These are phyloP conservation scores for Cryptosporidium bovis DNA, from an alignment of 169 alveolate genomes.

Conservation along the genomic window DNA sequence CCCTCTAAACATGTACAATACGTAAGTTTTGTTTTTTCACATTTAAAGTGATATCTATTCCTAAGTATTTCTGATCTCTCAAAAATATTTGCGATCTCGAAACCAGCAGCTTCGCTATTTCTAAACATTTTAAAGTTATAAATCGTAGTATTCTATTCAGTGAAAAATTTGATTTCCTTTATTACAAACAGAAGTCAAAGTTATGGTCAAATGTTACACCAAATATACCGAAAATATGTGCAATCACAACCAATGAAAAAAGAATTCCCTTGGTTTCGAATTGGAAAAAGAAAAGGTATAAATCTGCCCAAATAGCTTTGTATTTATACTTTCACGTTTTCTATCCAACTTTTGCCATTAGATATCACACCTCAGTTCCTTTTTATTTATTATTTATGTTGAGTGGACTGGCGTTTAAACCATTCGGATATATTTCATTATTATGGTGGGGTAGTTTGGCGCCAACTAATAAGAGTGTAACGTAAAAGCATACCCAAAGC, in stretches of 20 bases:
- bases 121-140: neutral
- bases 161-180: neutral
- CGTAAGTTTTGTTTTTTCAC: constrained; percentile 37
- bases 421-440: neutral
- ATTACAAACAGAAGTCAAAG: too few relatives aligned
- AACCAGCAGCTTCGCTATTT: neutral
- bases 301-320: too few relatives aligned
- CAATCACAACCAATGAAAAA: too few relatives aligned
- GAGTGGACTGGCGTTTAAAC: neutral
- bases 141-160: neutral
- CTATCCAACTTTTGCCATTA: too few relatives aligned
- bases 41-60: constrained; percentile 54
- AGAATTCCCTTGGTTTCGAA: too few relatives aligned
- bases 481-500: neutral
- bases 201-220: too few relatives aligned
- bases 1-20: constrained; percentile 67
- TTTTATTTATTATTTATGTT: too few relatives aligned
- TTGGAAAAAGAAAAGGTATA: too few relatives aligned
- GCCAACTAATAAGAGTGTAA: constrained; percentile 13
- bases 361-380: too few relatives aligned
- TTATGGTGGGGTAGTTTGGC: constrained; percentile 47
- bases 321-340: too few relatives aligned
- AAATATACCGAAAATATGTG: too few relatives aligned
- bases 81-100: neutral
- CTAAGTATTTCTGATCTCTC: constrained; percentile 14